These are phyloP conservation scores for Mortierella sp. DNA, from an alignment of 371 early-diverging fungal genomes.

Conservation along the genomic window DNA sequence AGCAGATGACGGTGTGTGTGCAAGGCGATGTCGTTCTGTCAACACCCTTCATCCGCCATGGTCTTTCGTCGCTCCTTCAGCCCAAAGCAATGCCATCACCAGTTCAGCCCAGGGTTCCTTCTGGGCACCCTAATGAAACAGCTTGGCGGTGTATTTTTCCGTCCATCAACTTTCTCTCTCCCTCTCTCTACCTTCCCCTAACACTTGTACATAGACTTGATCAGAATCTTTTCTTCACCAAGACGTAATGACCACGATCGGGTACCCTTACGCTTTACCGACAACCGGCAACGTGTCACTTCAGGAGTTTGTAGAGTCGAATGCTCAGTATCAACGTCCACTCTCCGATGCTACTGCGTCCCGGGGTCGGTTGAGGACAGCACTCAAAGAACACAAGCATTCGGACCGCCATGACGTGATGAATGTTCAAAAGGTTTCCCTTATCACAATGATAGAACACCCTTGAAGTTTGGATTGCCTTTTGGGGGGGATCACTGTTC, in stretches of 20 bases:
- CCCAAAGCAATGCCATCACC: too few relatives aligned
- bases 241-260: constrained; percentile 55
- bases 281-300: constrained; percentile 72
- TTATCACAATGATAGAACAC: too few relatives aligned
- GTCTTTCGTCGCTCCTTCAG: too few relatives aligned
- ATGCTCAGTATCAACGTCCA: constrained; percentile 57
- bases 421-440: constrained; percentile 60
- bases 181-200: background rate
- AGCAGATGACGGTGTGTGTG: too few relatives aligned
- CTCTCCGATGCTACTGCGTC: constrained; percentile 73
- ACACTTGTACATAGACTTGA: background rate
- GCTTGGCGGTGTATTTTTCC: too few relatives aligned
- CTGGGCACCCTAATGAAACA: too few relatives aligned
- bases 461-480: too few relatives aligned
- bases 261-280: constrained; percentile 68
- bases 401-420: constrained; percentile 59
- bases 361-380: constrained; percentile 66
- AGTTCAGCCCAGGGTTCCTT: too few relatives aligned
- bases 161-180: too few relatives aligned
- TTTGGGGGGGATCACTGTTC: too few relatives aligned
- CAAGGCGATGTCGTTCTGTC: too few relatives aligned
- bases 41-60: too few relatives aligned
- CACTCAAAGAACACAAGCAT: constrained; percentile 66
- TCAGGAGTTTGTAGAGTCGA: constrained; percentile 60
- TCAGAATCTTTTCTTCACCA: background rate